Base-by-base conservation (phyloP, 179 eudicot species). In the Nepenthes alata region DNA sequence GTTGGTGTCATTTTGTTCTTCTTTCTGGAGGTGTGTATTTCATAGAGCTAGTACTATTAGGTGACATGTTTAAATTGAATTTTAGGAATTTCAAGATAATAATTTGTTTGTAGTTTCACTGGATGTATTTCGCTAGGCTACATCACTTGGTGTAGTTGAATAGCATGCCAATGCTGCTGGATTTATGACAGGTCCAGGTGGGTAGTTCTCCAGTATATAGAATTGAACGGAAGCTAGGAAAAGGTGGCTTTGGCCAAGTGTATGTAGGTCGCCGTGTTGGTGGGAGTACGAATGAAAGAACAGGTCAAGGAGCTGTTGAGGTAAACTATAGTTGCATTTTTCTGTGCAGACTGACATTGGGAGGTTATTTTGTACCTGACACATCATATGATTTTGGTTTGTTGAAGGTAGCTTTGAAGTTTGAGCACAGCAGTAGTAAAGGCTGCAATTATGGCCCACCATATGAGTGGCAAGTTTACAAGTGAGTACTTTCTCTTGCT, bases 211-310 rank as follows among this genome's bases (percentile, higher is more conserved):
- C 95, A 4, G 48, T 70, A 35, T 91, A 84, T 60, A 77, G 68
- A 74, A 47, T 81, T 53, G 97, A 83, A 3, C 82, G 58, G 62
- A 91, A 86, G 77, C 83, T 88, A 14, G 95, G 96, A 36, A 91
- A 85, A 72, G 96, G 97, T 65, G 96, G 97, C 13, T 91, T 88
- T 74, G 96, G 97, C 62, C 97, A 91, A 75, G 97, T 91, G 41
- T 88, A 84, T 76, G 94, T 86, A 69, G 96, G 97, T 65, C 88
- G 95, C 15, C 88, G 87, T 36, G 25, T 74, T 35, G 63, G 67
- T 57, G 79, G 82, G 53, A 82, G 76, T 77, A 58, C 91, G 48
- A 71, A 59, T 72, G 95, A 84, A 72, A 80, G 87, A 63, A 76
- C 75, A 58, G 96, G 95, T 35, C 60, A 83, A 2, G 83, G 81